Base-by-base conservation (phyloP, 148 eudicot genomes). In the Selenicereus undatus region DNA sequence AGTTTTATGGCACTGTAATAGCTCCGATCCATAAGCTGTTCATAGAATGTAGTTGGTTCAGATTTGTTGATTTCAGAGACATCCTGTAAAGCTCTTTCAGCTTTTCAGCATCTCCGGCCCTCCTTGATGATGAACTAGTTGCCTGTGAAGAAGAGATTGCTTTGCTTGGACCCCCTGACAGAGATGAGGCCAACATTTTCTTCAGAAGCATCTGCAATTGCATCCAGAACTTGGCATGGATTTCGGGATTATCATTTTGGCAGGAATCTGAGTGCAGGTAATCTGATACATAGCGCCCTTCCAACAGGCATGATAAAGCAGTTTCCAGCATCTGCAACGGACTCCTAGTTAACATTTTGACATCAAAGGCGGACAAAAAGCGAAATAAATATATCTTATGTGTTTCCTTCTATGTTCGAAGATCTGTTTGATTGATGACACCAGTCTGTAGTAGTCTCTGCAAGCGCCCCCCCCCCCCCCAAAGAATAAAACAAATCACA, bases 1-100 rank as follows among this genome's bases (percentile, higher is more conserved):
- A 48, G 71, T 18, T 76, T 77, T 52, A 60, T 21, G 58, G 26
- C 50, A 66, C 73, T 77, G 77, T 18, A 21, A 39, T 42, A 39
- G 60, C 12, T 24, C 82, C 76, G 72, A 75, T 88, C 97, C 98
- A 95, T 81, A 90, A 80, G 58, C 21, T 82, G 84, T 91, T 84
- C 92, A 96, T 93, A 24, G 75, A 80, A 69, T 88, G 89, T 89
- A 96, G 82, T 73, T 91, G 94, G 83, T 80, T 69, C 77, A 93
- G 86, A 77, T 89, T 90, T 8, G 86, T 79, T 26, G 90, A 87
- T 81, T 90, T 92, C 78, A 93, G 85, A 73, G 98, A 90, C 87
- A 93, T 86, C 86, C 88, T 96, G 89, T 96, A 93, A 73, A 96
- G 95, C 85, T 92, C 93, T 89, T 86, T 90, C 10, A 93, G 87